Conservation (phyloP, 2,329 filamentous ascomycete species). For the Ophiocordyceps camponoti-floridani region DNA sequence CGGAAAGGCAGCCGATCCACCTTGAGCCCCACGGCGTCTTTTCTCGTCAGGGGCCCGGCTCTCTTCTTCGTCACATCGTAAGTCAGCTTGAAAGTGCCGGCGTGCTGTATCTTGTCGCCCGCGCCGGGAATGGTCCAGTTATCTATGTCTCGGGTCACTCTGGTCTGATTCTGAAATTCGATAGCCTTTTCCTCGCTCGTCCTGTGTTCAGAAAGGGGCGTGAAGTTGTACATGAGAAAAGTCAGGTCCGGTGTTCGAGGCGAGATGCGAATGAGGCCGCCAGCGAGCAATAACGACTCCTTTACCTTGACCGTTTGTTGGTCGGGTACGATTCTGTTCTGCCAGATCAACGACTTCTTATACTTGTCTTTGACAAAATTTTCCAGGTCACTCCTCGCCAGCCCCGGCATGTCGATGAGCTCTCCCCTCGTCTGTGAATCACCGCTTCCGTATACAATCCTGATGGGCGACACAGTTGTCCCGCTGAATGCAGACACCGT, state of each 20-base stretch:
- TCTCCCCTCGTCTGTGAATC: slow-evolving; percentile 74
- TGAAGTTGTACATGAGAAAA: slow-evolving; percentile 74
- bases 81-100: slow-evolving; percentile 56
- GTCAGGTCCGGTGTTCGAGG: slow-evolving; percentile 42
- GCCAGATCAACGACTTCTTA: slow-evolving; percentile 60
- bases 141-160: slow-evolving; percentile 35
- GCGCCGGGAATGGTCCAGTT: slow-evolving; percentile 44
- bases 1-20: slow-evolving; percentile 59
- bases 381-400: slow-evolving; percentile 58
- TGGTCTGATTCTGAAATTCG: slow-evolving; percentile 47
- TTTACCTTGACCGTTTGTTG: slow-evolving; percentile 56
- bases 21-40: slow-evolving; percentile 41
- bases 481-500: slow-evolving; percentile 74
- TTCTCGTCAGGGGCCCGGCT: slow-evolving; percentile 53
- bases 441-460: slow-evolving; percentile 73
- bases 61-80: slow-evolving; percentile 73
- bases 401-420: slow-evolving; percentile 78
- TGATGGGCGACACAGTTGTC: slow-evolving; percentile 88
- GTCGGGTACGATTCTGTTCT: slow-evolving; percentile 51
- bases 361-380: slow-evolving; percentile 49
- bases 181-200: slow-evolving; percentile 68
- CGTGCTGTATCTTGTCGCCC: slow-evolving; percentile 42
- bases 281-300: slow-evolving; percentile 64
- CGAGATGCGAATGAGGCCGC: slow-evolving; percentile 72
- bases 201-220: slow-evolving; percentile 57